Evolutionary conservation across 2,329 filamentous ascomycete genomes (phyloP).

Genomic region (Aspergillus amoenus): DNA sequence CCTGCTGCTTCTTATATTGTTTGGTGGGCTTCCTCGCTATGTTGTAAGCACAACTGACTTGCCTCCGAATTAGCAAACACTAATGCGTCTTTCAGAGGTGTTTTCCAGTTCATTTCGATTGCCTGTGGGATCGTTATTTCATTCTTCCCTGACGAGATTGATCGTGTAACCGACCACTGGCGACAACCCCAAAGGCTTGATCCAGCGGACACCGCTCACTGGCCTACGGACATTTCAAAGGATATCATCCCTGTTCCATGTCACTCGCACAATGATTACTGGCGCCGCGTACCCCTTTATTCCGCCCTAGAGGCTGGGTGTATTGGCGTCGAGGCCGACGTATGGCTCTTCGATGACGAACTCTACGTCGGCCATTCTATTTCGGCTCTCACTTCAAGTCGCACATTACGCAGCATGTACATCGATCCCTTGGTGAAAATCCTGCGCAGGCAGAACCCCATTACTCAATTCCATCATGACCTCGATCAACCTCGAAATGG

Average conservation of each 20-base stretch:
- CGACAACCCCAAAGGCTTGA: constrained; percentile 37
- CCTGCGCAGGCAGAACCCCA: constrained; percentile 50
- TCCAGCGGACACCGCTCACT: constrained; percentile 38
- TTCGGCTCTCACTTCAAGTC: constrained; percentile 45
- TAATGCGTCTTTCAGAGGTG: constrained; percentile 30
- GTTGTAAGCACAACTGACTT: constrained; percentile 27
- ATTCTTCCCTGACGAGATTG: constrained; percentile 45
- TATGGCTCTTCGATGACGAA: constrained; percentile 56
- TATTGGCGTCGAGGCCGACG: constrained; percentile 57
- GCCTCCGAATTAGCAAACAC: background rate
- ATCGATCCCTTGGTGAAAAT: constrained; percentile 52
- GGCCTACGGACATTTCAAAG: constrained; percentile 51
- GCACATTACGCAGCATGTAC: constrained; percentile 54
- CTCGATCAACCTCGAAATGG: constrained; percentile 40
- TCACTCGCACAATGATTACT: constrained; percentile 62
- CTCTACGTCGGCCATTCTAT: constrained; percentile 56
- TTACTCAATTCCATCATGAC: constrained; percentile 35
- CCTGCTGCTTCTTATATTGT: constrained; percentile 20
- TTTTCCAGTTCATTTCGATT: constrained; percentile 43
- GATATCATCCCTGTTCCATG: constrained; percentile 52
- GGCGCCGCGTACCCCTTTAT: constrained; percentile 55
- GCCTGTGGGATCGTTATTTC: constrained; percentile 37
- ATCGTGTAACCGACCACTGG: constrained; percentile 41
- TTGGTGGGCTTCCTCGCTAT: constrained; percentile 31
- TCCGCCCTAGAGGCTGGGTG: constrained; percentile 57